Conservation (phyloP, 306 rosid species). For the Trifolium fragiferum region DNA sequence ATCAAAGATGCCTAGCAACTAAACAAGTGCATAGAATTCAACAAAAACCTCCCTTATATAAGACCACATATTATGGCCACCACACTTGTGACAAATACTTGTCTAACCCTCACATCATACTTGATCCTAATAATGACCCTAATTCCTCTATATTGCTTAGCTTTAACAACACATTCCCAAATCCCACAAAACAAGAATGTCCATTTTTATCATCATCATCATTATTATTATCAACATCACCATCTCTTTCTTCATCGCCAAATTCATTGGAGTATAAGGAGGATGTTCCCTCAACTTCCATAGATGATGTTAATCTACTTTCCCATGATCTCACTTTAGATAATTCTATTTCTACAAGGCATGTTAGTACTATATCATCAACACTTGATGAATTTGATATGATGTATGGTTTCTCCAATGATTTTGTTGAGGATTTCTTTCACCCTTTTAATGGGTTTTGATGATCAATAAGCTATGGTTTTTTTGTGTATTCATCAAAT, state of each 20-base stretch:
- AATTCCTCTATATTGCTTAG: slow-evolving; percentile 41
- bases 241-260: background rate
- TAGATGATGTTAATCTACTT: background rate
- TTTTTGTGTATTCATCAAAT: background rate
- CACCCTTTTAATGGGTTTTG: background rate
- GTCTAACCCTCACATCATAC: slow-evolving; percentile 43
- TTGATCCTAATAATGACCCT: background rate
- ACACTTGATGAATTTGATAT: slow-evolving; percentile 9
- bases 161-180: slow-evolving; percentile 47
- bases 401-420: background rate
- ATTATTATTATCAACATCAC: slow-evolving; percentile 22
- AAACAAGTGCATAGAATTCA: slow-evolving; percentile 64
- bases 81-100: slow-evolving; percentile 58
- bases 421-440: background rate
- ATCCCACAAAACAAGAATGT: slow-evolving; percentile 34
- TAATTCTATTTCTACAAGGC: background rate
- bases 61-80: slow-evolving; percentile 54
- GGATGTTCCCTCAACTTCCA: background rate
- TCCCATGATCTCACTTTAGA: slow-evolving; percentile 16
- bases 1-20: slow-evolving; percentile 61
- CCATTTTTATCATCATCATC: slow-evolving; percentile 37
- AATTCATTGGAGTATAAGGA: background rate
- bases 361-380: background rate
- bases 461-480: background rate
- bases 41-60: slow-evolving; percentile 50